Conservation (phyloP, 805 yeast species). For the Yarrowia hollandica region DNA sequence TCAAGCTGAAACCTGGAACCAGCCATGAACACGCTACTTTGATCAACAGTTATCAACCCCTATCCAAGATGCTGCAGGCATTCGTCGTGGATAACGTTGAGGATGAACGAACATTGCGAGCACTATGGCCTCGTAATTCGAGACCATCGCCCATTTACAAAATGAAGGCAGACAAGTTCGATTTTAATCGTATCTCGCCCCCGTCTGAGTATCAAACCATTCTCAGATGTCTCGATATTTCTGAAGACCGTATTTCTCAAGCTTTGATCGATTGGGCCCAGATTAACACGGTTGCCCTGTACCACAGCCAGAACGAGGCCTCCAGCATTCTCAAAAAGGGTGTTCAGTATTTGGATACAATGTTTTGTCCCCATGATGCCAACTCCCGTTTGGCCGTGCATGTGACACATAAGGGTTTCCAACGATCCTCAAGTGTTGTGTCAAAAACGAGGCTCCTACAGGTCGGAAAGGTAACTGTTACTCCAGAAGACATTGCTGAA, state of each 20-base stretch:
- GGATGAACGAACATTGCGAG: not conserved
- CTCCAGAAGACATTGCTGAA: not conserved
- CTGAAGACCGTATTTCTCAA: not conserved
- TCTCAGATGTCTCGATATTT: not conserved
- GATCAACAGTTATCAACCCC: not conserved
- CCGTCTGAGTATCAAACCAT: not conserved
- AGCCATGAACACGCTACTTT: not conserved
- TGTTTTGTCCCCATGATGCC: not conserved
- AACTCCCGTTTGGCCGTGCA: no score
- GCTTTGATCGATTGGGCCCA: constrained; percentile 5
- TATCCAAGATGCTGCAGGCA: not conserved
- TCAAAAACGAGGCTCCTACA: no score
- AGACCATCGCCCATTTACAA: not conserved
- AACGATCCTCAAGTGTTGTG: no score
- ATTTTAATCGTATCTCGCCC: not conserved
- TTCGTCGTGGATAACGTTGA: not conserved
- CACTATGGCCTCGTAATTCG: not conserved
- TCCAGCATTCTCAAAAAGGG: not conserved
- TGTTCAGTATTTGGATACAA: not conserved
- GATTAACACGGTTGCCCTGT: not conserved
- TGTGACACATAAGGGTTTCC: no score
- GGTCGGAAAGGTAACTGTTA: not conserved
- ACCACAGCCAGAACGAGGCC: not conserved
- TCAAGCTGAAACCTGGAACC: constrained; percentile 1
- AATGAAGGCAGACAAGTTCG: not conserved